Base-by-base conservation (phyloP, 495 filamentous ascomycete species). In the Usnea hakonensis region DNA sequence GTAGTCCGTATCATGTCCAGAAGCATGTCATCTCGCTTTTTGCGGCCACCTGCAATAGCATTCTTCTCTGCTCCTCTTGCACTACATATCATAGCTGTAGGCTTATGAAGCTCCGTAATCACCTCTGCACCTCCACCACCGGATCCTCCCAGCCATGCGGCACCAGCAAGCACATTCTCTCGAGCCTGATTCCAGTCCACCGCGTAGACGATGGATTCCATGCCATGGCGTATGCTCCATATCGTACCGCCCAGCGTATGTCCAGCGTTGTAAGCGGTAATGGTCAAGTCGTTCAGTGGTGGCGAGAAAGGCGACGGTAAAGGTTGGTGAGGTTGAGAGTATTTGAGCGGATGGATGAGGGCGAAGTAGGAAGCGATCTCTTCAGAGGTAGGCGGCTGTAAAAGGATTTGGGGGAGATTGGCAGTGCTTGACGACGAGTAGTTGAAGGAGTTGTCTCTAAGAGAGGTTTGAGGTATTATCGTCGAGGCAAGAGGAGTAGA, bases 221-320 rank as follows among this genome's bases (percentile, higher is more conserved):
- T 81, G 1, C 91, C 91, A 78, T 97, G 91, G 62, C 96, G 94
- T 64, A 99, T 91, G 70, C 97, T 93, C 94, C 94, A 99, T 74
- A 99, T 96, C 32, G 94, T 96, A 62, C 94, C 94, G 67, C 94
- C 94, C 0, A 97, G 83, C 0, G 92, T 96, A 71, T 96, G 93
- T 36, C 94, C 95, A 33, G 94, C 91, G 77, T 91, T 94, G 76
- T 97, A 97, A 3, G 94, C 94, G 9, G 94, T 97, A 58, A 99
- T 89, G 2, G 90, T 96, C 21, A 99, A 85, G n/a, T 91, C 91
- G 64, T 91, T 88, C 19, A 96, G 76, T 5, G 91, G 88, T 21
- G 91, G 90, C 5, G 91, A 94, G 71, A 90, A 94, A 0, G 90
- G 86, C 16, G 91, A 94, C 6, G 88, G 82, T 3, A 89, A 76